Conservation (phyloP, 2,329 filamentous ascomycete genomes). For the Hymenoscyphus salicellus region DNA sequence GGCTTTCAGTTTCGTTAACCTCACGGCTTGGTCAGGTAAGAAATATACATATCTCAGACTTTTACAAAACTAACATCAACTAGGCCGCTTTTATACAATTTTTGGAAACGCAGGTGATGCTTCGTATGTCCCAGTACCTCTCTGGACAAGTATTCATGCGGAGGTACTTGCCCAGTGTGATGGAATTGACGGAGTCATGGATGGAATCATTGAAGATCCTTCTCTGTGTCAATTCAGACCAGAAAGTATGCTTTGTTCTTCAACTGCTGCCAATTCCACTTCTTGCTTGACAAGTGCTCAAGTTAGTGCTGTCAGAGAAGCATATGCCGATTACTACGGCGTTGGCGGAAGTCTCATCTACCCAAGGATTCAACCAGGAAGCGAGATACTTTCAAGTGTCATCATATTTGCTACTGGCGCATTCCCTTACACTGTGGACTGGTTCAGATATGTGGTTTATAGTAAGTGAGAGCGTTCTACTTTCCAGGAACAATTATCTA, state of each 20-base stretch:
- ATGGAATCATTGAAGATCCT: constrained; percentile 42
- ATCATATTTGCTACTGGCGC: constrained; percentile 33
- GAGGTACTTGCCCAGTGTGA: constrained; percentile 41
- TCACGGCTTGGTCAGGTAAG: constrained; percentile 21
- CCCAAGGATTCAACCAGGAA: constrained; percentile 49
- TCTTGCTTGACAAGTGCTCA: constrained; percentile 45
- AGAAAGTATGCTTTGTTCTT: constrained; percentile 22
- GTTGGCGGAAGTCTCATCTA: constrained; percentile 46
- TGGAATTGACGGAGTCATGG: constrained; percentile 39
- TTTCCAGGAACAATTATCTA: background rate
- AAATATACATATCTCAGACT: constrained; percentile 11
- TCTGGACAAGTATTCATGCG: constrained; percentile 26
- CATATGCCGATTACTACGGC: constrained; percentile 43
- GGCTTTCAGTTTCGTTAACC: constrained; percentile 29
- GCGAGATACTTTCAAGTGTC: constrained; percentile 38
- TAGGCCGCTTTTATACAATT: constrained; percentile 1
- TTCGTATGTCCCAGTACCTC: constrained; percentile 12
- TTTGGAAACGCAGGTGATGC: constrained; percentile 13
- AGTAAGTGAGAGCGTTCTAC: constrained; percentile 9
- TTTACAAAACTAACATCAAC: too few species aligned
- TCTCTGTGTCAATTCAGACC: constrained; percentile 37
- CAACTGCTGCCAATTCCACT: constrained; percentile 32
- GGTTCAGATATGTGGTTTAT: constrained; percentile 48
- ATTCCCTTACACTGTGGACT: constrained; percentile 45
- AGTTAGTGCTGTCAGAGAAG: constrained; percentile 42